Evolutionary conservation across 148 eudicot genomes (phyloP).

Genomic region (Agrostemma githago): DNA sequence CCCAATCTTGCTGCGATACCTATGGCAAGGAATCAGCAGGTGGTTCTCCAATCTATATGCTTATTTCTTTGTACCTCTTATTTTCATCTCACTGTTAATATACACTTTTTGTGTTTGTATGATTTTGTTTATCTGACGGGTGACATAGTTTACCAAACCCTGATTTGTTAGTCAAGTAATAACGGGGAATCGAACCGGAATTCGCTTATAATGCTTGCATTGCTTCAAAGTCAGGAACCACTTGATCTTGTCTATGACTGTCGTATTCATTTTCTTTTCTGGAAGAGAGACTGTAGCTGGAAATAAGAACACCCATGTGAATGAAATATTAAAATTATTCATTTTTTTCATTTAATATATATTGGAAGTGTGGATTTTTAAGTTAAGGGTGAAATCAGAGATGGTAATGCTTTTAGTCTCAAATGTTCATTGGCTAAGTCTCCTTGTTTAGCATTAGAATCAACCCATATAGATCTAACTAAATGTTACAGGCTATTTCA

Average conservation of each 20-base stretch:
- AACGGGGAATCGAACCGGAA: neutral
- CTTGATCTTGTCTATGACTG: neutral
- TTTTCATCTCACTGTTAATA: neutral
- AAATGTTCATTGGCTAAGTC: neutral
- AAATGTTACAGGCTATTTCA: no score
- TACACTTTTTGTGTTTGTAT: neutral
- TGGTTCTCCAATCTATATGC: conserved; percentile 22
- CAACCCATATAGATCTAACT: neutral
- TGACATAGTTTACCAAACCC: neutral
- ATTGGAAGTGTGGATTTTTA: neutral
- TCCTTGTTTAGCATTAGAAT: no score
- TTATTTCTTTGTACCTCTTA: neutral
- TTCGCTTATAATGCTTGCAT: neutral
- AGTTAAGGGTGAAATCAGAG: neutral
- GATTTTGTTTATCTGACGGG: neutral
- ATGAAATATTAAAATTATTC: neutral
- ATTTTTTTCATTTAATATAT: neutral
- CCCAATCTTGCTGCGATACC: conserved; percentile 84
- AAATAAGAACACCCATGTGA: neutral
- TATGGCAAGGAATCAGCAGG: conserved; percentile 68
- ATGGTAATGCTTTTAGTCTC: neutral
- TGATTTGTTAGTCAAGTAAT: neutral
- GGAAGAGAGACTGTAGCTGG: neutral
- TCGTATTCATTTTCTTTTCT: neutral
- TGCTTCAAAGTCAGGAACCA: neutral